phyloP scores from a whole-genome alignment of 331 rosid genomes.

The Quercus tomentella region DNA sequence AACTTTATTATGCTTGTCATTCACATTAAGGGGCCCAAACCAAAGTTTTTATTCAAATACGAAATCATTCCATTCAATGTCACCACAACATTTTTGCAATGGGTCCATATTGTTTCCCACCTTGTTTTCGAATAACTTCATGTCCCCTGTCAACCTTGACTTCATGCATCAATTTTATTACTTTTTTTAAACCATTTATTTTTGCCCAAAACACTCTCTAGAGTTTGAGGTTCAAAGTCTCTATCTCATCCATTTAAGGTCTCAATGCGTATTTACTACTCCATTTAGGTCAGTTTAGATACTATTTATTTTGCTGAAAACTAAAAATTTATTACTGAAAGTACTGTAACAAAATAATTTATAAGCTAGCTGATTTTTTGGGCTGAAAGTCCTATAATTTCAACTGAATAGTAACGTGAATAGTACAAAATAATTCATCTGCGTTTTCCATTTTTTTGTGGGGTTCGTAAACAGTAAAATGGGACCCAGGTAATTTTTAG shows the following conservation, averaged over 20 bases:
- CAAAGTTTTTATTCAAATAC: neutral
- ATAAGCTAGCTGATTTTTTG: too few relatives aligned
- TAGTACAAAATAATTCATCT: too few relatives aligned
- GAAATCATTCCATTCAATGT: neutral
- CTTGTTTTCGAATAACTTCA: neutral
- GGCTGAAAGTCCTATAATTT: too few relatives aligned
- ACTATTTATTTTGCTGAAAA: too few relatives aligned
- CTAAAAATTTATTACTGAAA: accelerated
- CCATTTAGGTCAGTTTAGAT: accelerated
- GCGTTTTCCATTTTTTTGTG: too few relatives aligned
- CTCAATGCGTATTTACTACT: too few relatives aligned
- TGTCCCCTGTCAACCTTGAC: neutral
- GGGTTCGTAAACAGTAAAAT: accelerated
- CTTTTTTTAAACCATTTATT: neutral
- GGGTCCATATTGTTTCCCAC: neutral
- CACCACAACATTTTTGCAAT: neutral
- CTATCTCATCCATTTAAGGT: too few relatives aligned
- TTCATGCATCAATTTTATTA: neutral
- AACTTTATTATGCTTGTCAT: neutral
- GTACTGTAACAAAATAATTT: accelerated
- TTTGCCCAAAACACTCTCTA: too few relatives aligned
- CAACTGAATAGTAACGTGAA: too few relatives aligned
- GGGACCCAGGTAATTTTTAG: too few relatives aligned
- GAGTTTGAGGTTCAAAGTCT: neutral
- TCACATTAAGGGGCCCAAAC: neutral